A percentile compares a stretch with the other conserved stretches of the same genome.
Conservation (phyloP, 441 rosid genomes). For the Pelargonium citronellum region DNA sequence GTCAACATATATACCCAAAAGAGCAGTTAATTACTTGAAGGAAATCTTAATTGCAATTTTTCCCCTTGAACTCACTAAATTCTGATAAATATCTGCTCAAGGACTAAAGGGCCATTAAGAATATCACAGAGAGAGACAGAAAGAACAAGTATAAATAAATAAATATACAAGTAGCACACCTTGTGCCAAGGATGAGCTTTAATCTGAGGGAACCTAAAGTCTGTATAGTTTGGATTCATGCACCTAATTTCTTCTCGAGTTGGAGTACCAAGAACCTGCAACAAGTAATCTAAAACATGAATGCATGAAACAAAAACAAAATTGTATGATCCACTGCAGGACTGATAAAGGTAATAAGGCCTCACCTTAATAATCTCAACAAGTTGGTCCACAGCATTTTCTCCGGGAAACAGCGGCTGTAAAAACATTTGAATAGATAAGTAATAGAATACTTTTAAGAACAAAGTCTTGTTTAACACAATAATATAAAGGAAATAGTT, state of each 20-base stretch:
- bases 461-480: constrained; percentile 1
- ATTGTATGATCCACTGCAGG: constrained; percentile 6
- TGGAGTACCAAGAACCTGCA: constrained; percentile 94
- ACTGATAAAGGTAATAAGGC: neutral
- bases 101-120: too few species aligned
- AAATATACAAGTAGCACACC: constrained; percentile 32
- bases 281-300: constrained; percentile 14
- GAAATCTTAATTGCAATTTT: neutral
- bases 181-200: constrained; percentile 99
- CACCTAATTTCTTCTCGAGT: constrained; percentile 96
- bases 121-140: neutral
- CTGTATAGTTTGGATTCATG: constrained; percentile 93
- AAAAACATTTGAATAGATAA: constrained; percentile 8
- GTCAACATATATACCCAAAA: neutral
- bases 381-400: constrained; percentile 95
- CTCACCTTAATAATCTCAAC: constrained; percentile 82
- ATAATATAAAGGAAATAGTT: constrained; percentile 2
- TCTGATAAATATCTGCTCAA: neutral
- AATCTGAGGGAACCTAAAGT: constrained; percentile 91
- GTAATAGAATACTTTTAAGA: neutral
- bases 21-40: neutral
- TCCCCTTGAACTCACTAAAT: neutral
- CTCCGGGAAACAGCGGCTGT: constrained; percentile 96
- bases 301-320: constrained; percentile 8
- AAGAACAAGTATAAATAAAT: neutral